Evolutionary conservation across 2,329 filamentous ascomycete genomes (phyloP), one percentile per base, ranked within the genome.

Genomic region (Orbilia brochopaga): DNA sequence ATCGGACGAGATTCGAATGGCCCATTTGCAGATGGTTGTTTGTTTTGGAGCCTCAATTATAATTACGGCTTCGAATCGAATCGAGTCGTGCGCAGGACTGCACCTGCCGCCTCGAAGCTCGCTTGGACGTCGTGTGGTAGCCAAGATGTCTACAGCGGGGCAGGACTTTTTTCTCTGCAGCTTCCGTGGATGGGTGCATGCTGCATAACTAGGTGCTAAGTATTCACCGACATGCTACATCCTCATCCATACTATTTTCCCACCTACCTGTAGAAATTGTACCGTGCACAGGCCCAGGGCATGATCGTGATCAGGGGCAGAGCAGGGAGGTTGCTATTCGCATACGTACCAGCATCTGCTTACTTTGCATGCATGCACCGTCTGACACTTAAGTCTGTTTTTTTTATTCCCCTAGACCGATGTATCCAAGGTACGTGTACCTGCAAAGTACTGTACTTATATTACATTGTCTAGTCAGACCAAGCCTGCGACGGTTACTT

Each of bases 1-100:
- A 70, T 70, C 66, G 59, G 66, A 70, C 59, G 66, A 70, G 59
- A 63, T 58, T 62, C 27, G 27, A 17, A 42, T 42, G 37, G 37
- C 13, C 37, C 37, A 6, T 15, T 57, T 62, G 27, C 27, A 8
- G 27, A 8, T 32, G 27, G 27, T 32, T 32, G 27, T 32, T 32
- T 32, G 27, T 30, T 35, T 21, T 57, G 46, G 65, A 57, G 55
- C 59, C 65, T 51, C 52, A 46, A 11, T 37, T 40, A 15, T 30
- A 35, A 46, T 27, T 13, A 13, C 37, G 37, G 15, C n/a, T n/a
- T n/a, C n/a, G n/a, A 42, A 4, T 17, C n/a, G 11, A 6, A 42
- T 42, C 37, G 37, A 17, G 37, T 42, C 37, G 37, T 17, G n/a
- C 4, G 37, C 37, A 42, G 37, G 37, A 32, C 27, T 32, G 13